Conservation (phyloP, 129 eudicot species). For the Tagetes patula region DNA sequence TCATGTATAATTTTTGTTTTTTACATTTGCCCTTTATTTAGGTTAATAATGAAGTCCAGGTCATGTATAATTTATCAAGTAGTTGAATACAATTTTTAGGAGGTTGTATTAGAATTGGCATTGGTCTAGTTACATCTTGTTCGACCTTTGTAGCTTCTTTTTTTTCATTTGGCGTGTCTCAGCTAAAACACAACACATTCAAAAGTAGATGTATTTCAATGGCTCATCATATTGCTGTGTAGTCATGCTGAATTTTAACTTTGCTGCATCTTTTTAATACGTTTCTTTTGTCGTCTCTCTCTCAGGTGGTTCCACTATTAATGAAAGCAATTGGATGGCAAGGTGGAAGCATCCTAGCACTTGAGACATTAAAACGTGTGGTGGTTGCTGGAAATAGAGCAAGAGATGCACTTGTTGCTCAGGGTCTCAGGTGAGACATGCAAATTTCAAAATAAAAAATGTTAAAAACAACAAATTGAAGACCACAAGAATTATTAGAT, state of each 20-base stretch:
- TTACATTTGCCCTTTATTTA: background rate
- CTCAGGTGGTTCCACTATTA: constrained; percentile 90
- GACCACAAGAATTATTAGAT: background rate
- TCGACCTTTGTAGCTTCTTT: background rate
- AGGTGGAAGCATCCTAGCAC: constrained; percentile 98
- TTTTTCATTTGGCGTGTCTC: background rate
- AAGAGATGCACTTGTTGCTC: constrained; percentile 97
- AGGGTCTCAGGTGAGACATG: constrained; percentile 79
- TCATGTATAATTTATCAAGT: background rate
- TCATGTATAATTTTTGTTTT: no score
- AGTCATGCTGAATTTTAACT: background rate
- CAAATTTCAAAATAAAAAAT: background rate
- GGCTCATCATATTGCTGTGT: background rate
- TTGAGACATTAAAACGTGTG: constrained; percentile 94
- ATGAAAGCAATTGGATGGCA: constrained; percentile 99
- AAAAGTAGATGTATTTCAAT: no score
- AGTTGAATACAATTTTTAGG: background rate
- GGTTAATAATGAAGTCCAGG: no score
- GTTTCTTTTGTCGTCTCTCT: background rate
- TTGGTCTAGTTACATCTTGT: background rate
- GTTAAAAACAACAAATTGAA: background rate
- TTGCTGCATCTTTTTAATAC: background rate
- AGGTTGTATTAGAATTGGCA: background rate
- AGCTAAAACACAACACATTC: background rate
- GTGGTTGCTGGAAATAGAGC: constrained; percentile 98